phyloP scores from a whole-genome alignment of 2,329 filamentous ascomycete genomes.

The Aspergillus costaricaensis region DNA sequence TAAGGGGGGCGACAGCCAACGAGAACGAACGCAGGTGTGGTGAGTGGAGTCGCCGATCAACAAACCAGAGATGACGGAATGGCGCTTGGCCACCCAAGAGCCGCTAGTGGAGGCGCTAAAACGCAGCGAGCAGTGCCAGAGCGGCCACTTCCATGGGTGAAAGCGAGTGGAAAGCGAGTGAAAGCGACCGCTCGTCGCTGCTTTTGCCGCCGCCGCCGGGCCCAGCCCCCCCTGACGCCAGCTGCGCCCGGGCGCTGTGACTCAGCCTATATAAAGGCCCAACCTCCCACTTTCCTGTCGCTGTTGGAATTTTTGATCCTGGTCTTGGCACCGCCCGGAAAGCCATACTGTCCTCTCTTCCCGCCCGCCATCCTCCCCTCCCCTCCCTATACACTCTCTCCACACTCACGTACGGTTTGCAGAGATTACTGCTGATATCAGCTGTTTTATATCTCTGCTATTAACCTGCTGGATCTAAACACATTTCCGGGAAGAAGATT shows the following conservation, averaged over 20 bases:
- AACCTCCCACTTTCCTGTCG: slow-evolving; percentile 38
- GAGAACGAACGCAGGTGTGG: slow-evolving; percentile 14
- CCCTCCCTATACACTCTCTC: slow-evolving; percentile 26
- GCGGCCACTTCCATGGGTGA: slow-evolving; percentile 30
- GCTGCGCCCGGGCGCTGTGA: slow-evolving; percentile 29
- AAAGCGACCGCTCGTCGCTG: slow-evolving; percentile 32
- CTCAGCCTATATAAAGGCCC: slow-evolving; percentile 45
- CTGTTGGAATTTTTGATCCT: slow-evolving; percentile 36
- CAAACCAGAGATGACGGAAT: slow-evolving; percentile 26
- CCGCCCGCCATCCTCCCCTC: slow-evolving; percentile 28
- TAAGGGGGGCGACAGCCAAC: slow-evolving; percentile 22
- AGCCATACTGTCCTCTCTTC: slow-evolving; percentile 32
- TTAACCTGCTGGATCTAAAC: slow-evolving; percentile 12
- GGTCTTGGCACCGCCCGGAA: slow-evolving; percentile 46
- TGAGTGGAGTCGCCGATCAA: slow-evolving; percentile 18
- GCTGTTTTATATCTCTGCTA: slow-evolving; percentile 16
- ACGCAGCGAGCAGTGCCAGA: slow-evolving; percentile 10
- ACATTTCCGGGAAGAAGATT: slow-evolving; percentile 24
- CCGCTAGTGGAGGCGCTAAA: slow-evolving; percentile 28
- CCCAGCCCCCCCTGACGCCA: slow-evolving; percentile 40
- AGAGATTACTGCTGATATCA: slow-evolving; percentile 20
- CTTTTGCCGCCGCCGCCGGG: slow-evolving; percentile 41
- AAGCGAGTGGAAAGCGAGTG: slow-evolving; percentile 14
- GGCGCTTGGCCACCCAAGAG: slow-evolving; percentile 26
- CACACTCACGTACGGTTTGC: slow-evolving; percentile 20